Evolutionary conservation across 768 basidiomycete genomes (phyloP).

Genomic region (Fibroporia radiculosa): DNA sequence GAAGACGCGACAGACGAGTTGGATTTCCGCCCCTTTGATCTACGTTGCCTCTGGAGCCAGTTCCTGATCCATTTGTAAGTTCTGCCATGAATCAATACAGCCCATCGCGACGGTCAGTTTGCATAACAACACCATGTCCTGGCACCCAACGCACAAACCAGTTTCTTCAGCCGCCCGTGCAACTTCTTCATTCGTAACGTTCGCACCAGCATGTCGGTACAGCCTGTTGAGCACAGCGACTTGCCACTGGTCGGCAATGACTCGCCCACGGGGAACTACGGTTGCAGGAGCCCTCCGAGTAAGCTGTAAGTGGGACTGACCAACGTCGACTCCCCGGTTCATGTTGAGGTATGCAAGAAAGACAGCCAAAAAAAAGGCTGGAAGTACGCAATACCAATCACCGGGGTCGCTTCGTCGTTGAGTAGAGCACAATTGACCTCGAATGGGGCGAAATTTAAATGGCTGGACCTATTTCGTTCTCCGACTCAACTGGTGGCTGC

Average conservation of each 20-base stretch:
- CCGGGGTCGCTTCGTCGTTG: too few relatives aligned
- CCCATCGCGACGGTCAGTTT: not conserved
- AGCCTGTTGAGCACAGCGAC: slow-evolving; percentile 5
- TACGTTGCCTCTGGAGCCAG: slow-evolving; percentile 13
- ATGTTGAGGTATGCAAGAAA: too few relatives aligned
- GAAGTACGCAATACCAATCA: too few relatives aligned
- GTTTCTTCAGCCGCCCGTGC: slow-evolving; percentile 10
- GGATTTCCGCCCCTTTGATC: not conserved
- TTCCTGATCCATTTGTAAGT: slow-evolving; percentile 16
- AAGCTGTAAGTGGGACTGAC: not conserved
- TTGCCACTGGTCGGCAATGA: slow-evolving; percentile 10
- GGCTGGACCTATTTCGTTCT: too few relatives aligned
- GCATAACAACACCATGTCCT: not conserved
- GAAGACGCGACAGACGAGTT: too few relatives aligned
- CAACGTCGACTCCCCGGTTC: not conserved
- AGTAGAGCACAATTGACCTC: too few relatives aligned
- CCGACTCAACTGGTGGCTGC: too few relatives aligned
- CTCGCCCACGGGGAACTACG: not conserved
- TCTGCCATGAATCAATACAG: slow-evolving; percentile 2
- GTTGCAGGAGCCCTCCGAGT: not conserved
- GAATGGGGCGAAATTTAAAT: too few relatives aligned
- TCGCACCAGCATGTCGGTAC: slow-evolving; percentile 5
- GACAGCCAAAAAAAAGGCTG: too few relatives aligned
- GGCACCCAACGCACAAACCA: slow-evolving; percentile 13
- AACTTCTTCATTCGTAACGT: slow-evolving; percentile 10